These are phyloP conservation scores for Fistulinella prunicolor DNA, from an alignment of 768 basidiomycete genomes.

Conservation along the genomic window DNA sequence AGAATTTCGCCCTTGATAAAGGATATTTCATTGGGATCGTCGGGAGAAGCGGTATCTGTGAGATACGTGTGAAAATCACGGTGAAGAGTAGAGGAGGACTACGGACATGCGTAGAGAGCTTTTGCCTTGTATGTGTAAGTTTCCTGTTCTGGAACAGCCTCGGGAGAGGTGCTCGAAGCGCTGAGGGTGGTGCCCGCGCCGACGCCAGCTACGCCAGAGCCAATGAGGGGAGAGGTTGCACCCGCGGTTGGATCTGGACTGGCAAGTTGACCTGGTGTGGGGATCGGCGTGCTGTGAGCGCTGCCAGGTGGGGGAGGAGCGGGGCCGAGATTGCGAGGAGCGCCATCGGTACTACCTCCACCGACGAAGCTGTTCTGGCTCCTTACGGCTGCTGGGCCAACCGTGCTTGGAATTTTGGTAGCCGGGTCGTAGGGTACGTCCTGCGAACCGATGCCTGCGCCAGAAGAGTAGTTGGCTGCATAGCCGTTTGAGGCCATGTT, in stretches of 20 bases:
- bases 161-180: slow-evolving; percentile 22
- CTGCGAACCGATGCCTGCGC: slow-evolving; percentile 66
- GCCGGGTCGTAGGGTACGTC: slow-evolving; percentile 59
- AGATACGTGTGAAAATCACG: slow-evolving; percentile 20
- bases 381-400: slow-evolving; percentile 41
- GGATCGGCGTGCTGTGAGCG: slow-evolving; percentile 47
- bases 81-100: slow-evolving; percentile 10
- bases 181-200: slow-evolving; percentile 46
- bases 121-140: slow-evolving; percentile 73
- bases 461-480: slow-evolving; percentile 55
- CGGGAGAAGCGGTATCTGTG: slow-evolving; percentile 86
- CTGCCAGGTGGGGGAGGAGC: slow-evolving; percentile 50
- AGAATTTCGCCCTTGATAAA: slow-evolving; percentile 91
- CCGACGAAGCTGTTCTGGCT: slow-evolving; percentile 45
- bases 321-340: slow-evolving; percentile 53
- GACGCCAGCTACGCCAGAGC: slow-evolving; percentile 61
- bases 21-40: slow-evolving; percentile 95
- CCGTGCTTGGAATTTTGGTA: slow-evolving; percentile 47
- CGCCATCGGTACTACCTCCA: slow-evolving; percentile 43
- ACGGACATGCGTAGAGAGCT: slow-evolving; percentile 86
- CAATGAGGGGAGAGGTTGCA: slow-evolving; percentile 63
- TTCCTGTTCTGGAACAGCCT: slow-evolving; percentile 38
- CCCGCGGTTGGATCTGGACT: slow-evolving; percentile 45
- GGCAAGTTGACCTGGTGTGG: slow-evolving; percentile 35
- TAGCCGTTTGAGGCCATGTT: slow-evolving; percentile 60